Evolutionary conservation across 371 early-diverging fungal species (phyloP).

Genomic region (Thermomucor indicae-seudaticae): DNA sequence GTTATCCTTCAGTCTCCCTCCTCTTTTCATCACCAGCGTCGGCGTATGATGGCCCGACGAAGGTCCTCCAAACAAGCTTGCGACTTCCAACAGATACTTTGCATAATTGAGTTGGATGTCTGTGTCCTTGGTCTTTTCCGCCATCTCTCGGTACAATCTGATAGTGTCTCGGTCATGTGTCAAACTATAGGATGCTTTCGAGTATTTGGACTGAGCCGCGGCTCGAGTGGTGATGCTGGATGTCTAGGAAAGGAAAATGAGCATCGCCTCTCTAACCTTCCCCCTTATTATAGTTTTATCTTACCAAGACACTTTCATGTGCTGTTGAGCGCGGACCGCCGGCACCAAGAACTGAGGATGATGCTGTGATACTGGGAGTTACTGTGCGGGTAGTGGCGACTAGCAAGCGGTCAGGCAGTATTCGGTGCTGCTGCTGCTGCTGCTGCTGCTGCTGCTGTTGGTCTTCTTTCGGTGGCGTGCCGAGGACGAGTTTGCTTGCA

Average conservation of each 20-base stretch:
- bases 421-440: not conserved
- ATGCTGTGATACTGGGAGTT: no score
- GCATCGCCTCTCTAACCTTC: not conserved
- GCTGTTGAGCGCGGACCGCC: no score
- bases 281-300: not conserved
- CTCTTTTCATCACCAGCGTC: conserved; percentile 7
- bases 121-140: conserved; percentile 70
- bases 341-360: no score
- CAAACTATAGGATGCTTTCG: conserved; percentile 45
- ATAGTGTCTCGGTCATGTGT: conserved; percentile 48
- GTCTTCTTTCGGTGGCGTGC: not conserved
- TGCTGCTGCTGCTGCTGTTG: not conserved
- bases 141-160: conserved; percentile 62
- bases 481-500: not conserved
- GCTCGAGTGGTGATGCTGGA: conserved; percentile 6
- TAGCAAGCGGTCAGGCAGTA: conserved; percentile 2
- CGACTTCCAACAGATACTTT: conserved; percentile 62
- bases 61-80: conserved; percentile 9
- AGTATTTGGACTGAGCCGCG: conserved; percentile 14
- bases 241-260: not conserved
- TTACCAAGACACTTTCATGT: conserved; percentile 11
- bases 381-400: no score
- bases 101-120: conserved; percentile 78
- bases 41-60: not conserved
- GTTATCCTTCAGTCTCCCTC: not conserved